These are phyloP conservation scores for Tylopilus rubrobrunneus DNA, from an alignment of 768 basidiomycete species.

Conservation along the genomic window DNA sequence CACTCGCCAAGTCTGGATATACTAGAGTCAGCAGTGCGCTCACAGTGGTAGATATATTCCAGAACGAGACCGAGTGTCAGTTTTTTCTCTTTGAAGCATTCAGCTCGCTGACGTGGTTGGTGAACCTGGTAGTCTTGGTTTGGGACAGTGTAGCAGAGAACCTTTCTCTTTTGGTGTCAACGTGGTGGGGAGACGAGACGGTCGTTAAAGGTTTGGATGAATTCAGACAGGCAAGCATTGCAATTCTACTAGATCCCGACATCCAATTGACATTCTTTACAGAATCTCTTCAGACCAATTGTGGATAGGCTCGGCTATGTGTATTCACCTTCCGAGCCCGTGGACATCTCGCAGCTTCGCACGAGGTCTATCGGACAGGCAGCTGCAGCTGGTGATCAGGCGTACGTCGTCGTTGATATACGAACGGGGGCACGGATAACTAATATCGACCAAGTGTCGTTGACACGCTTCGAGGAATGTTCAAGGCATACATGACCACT, in stretches of 20 bases:
- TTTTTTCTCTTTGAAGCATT: constrained; percentile 2
- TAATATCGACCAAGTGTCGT: constrained; percentile 52
- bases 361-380: constrained; percentile 66
- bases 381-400: constrained; percentile 41
- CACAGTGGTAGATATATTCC: constrained; percentile 64
- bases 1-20: constrained; percentile 78
- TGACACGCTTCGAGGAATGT: constrained; percentile 65
- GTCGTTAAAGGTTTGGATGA: constrained; percentile 52
- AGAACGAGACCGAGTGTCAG: constrained; percentile 75
- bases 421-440: background rate
- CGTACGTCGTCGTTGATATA: constrained; percentile 21
- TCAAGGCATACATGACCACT: constrained; percentile 63
- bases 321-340: constrained; percentile 58
- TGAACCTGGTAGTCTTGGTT: constrained; percentile 58
- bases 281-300: constrained; percentile 71
- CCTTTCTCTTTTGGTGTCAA: constrained; percentile 49
- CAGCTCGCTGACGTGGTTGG: background rate
- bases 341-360: constrained; percentile 68
- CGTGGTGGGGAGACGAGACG: constrained; percentile 81
- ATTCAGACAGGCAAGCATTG: constrained; percentile 51
- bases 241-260: background rate
- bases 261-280: background rate
- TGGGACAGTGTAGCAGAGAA: constrained; percentile 68
- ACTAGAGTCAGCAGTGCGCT: constrained; percentile 73
- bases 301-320: constrained; percentile 79